Percentiles rank a stretch among this genome's conserved stretches.
Evolutionary conservation across 306 rosid genomes (phyloP).

Genomic region (Quercus rubra): DNA sequence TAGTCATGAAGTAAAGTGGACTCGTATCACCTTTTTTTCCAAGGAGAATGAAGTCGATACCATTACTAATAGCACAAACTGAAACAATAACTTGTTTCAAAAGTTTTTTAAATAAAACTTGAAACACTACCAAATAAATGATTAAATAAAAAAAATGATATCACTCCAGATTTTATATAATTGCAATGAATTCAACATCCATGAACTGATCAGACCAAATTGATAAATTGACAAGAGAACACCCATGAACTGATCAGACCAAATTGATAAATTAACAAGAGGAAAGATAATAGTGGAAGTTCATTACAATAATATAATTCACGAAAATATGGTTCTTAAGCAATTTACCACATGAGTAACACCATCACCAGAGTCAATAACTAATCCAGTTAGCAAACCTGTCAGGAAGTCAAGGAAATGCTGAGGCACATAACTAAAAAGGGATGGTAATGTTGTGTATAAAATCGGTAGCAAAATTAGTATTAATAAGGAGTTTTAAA

Average conservation of each 20-base stretch:
- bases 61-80: too few relatives aligned
- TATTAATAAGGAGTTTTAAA: neutral
- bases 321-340: conserved; percentile 1
- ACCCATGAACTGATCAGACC: neutral
- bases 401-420: conserved; percentile 30
- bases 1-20: neutral
- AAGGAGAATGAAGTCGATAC: too few relatives aligned
- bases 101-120: too few relatives aligned
- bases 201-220: conserved; percentile 1
- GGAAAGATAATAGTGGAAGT: neutral
- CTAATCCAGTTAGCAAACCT: conserved; percentile 98
- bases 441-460: neutral
- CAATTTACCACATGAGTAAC: conserved; percentile 97
- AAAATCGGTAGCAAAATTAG: neutral
- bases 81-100: too few relatives aligned
- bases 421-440: conserved; percentile 13
- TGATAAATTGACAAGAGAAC: conserved; percentile 5
- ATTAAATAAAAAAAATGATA: too few relatives aligned
- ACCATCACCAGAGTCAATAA: conserved; percentile 97
- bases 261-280: conserved; percentile 10
- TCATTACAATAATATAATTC: neutral
- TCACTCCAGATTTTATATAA: too few relatives aligned
- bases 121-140: too few relatives aligned
- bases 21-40: too few relatives aligned
- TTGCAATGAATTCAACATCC: too few relatives aligned